A percentile compares a stretch with the other conserved stretches of the same genome.
Conservation (phyloP, 352 stramenopile genomes). For the Lagenidium giganteum region DNA sequence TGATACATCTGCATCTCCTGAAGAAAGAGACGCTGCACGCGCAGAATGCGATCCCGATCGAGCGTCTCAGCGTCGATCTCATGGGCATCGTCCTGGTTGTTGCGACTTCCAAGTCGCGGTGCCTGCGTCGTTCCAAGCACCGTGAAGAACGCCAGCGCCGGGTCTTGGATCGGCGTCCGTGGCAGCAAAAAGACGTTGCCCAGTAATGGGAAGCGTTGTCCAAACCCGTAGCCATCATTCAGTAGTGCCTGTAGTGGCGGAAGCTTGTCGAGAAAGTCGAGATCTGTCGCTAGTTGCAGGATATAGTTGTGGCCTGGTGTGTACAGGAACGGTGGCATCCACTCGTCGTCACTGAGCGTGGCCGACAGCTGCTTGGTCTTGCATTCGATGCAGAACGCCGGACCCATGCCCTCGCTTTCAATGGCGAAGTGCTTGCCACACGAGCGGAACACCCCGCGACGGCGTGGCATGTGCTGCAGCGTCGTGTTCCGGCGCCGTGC, state of each 20-base stretch:
- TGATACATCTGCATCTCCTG: constrained; percentile 63
- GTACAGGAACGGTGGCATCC: constrained; percentile 65
- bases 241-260: constrained; percentile 38
- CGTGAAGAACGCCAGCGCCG: constrained; percentile 41
- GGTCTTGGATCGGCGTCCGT: constrained; percentile 56
- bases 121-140: constrained; percentile 18
- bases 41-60: constrained; percentile 39
- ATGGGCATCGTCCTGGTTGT: constrained; percentile 18
- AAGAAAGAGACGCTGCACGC: constrained; percentile 46
- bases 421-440: constrained; percentile 80
- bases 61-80: constrained; percentile 25
- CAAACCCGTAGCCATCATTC: constrained; percentile 29
- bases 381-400: constrained; percentile 78
- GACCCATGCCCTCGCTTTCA: constrained; percentile 60
- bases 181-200: constrained; percentile 74
- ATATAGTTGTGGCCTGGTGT: constrained; percentile 62
- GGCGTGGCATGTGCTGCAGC: constrained; percentile 36
- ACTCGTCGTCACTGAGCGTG: constrained; percentile 29
- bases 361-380: constrained; percentile 48
- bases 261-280: constrained; percentile 66
- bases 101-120: constrained; percentile 12
- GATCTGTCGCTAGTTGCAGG: constrained; percentile 62
- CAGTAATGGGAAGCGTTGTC: constrained; percentile 43
- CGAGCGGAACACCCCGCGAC: constrained; percentile 64
- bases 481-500: constrained; percentile 67